phyloP scores from a whole-genome alignment of 352 stramenopile species.

The Phytophthora aleatoria region DNA sequence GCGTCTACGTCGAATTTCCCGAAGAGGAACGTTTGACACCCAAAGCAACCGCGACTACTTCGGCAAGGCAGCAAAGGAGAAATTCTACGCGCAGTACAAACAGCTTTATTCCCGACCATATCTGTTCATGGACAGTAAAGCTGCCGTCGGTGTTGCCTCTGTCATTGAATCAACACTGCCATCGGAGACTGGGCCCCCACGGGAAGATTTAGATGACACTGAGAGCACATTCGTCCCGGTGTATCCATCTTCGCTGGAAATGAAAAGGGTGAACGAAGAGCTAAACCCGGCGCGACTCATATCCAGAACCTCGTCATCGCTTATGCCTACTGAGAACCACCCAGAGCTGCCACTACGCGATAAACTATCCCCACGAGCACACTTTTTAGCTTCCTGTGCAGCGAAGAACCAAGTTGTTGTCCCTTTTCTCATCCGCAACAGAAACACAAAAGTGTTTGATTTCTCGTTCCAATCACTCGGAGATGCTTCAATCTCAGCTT shows the following conservation, averaged over 20 bases:
- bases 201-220: conserved; percentile 14
- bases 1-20: conserved; percentile 34
- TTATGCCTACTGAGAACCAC: conserved; percentile 21
- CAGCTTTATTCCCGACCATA: conserved; percentile 69
- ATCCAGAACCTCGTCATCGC: conserved; percentile 8
- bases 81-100: conserved; percentile 71
- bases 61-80: conserved; percentile 49
- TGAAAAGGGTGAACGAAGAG: conserved; percentile 44
- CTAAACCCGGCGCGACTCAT: conserved; percentile 25
- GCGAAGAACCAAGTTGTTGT: conserved; percentile 57
- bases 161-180: background rate
- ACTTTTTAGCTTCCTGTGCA: conserved; percentile 62
- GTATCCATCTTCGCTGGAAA: conserved; percentile 48
- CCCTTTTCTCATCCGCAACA: conserved; percentile 65
- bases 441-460: conserved; percentile 73
- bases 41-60: conserved; percentile 65
- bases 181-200: conserved; percentile 9
- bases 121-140: conserved; percentile 53
- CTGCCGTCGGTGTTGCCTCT: background rate
- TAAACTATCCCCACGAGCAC: conserved; percentile 64
- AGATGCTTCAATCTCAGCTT: conserved; percentile 66
- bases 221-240: conserved; percentile 39
- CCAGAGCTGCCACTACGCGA: conserved; percentile 34
- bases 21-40: conserved; percentile 49
- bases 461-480: conserved; percentile 86